Evolutionary conservation across 2,329 filamentous ascomycete genomes (phyloP).

Genomic region (Corinectria fuckeliana): DNA sequence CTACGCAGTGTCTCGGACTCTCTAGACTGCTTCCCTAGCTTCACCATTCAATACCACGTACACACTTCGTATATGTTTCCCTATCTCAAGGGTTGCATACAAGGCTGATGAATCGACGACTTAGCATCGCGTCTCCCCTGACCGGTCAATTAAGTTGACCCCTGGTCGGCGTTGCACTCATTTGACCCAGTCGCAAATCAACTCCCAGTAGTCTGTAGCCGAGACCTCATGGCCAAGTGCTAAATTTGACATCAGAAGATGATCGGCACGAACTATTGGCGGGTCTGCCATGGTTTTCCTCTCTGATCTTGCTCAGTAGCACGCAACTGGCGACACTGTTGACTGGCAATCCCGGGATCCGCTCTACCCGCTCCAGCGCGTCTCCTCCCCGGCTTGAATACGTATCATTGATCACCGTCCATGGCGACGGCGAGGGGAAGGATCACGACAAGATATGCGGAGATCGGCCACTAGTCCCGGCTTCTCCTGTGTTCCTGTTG

Average conservation of each 20-base stretch:
- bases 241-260: constrained; percentile 37
- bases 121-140: constrained; percentile 10
- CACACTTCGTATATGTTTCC: too few species aligned
- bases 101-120: constrained; percentile 29
- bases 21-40: neutral
- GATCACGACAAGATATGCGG: constrained; percentile 19
- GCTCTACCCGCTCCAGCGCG: constrained; percentile 5
- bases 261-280: constrained; percentile 24
- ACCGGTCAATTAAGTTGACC: constrained; percentile 1
- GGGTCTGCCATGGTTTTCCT: constrained; percentile 27
- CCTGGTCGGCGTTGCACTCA: constrained; percentile 26
- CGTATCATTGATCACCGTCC: constrained; percentile 8
- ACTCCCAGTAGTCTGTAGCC: constrained; percentile 11
- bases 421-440: neutral
- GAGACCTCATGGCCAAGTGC: constrained; percentile 25
- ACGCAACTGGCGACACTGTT: too few species aligned
- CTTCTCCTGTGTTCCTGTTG: neutral
- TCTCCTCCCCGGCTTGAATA: neutral
- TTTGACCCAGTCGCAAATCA: constrained; percentile 9
- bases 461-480: constrained; percentile 19
- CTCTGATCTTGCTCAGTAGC: constrained; percentile 20
- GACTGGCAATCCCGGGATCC: constrained; percentile 18
- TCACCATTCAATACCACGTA: neutral
- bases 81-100: neutral
- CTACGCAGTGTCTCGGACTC: neutral